Conservation (phyloP, 139 green algal species). For the Chlorokybus atmophyticus region DNA sequence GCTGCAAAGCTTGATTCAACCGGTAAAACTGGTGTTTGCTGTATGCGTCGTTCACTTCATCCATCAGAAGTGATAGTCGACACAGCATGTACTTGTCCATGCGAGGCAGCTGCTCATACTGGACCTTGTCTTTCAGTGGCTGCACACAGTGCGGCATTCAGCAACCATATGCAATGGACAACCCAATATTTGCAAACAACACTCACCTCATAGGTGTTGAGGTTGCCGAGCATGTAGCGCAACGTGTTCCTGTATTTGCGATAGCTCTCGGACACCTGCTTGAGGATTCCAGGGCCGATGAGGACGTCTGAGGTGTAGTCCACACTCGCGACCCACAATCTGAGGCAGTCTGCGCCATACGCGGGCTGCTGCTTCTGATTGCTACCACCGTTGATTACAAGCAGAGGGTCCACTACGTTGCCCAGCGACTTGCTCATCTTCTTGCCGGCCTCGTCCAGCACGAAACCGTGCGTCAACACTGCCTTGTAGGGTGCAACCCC, state of each 20-base stretch:
- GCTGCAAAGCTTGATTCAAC: constrained; percentile 29
- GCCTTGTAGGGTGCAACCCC: constrained; percentile 31
- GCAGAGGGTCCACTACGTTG: constrained; percentile 86
- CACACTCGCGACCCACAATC: constrained; percentile 86
- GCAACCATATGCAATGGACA: too few species aligned
- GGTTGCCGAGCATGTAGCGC: constrained; percentile 90
- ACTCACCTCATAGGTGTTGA: constrained; percentile 38
- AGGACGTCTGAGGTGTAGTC: constrained; percentile 90
- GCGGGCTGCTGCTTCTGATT: constrained; percentile 60
- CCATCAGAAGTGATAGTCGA: constrained; percentile 25
- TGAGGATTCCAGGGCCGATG: constrained; percentile 35
- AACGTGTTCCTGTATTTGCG: constrained; percentile 78
- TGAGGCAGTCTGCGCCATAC: constrained; percentile 42
- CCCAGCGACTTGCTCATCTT: constrained; percentile 91
- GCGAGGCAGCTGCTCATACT: constrained; percentile 39
- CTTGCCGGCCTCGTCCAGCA: constrained; percentile 74
- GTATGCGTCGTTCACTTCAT: constrained; percentile 59
- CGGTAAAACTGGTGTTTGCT: constrained; percentile 49
- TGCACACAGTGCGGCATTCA: constrained; percentile 4
- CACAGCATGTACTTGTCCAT: constrained; percentile 50
- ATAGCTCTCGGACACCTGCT: constrained; percentile 85
- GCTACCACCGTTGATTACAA: constrained; percentile 66
- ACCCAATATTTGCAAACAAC: too few species aligned
- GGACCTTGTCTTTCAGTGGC: constrained; percentile 12
- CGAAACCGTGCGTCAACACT: constrained; percentile 89